Conservation (phyloP, 257 asterid species). For the Plantago major region DNA sequence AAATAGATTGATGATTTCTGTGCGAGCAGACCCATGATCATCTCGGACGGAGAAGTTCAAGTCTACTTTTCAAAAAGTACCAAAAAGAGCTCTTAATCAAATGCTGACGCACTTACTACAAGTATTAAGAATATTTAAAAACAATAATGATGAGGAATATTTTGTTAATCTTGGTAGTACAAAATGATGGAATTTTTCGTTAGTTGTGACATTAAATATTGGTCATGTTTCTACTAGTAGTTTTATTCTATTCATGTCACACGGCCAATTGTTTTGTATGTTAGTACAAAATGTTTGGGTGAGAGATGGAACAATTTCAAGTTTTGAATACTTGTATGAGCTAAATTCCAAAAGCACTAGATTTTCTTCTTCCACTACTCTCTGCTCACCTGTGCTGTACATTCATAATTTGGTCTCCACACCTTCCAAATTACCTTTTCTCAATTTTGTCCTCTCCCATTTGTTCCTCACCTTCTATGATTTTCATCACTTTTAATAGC, state of each 20-base stretch:
- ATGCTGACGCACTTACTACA: not conserved
- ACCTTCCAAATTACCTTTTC: not conserved
- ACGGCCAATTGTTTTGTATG: conserved; percentile 8
- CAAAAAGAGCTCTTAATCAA: not conserved
- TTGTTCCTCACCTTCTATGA: conserved; percentile 18
- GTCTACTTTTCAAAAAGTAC: no score
- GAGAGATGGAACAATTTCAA: conserved; percentile 36
- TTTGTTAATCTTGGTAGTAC: not conserved
- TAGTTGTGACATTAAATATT: conserved; percentile 5
- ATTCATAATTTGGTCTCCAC: conserved; percentile 16
- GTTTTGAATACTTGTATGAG: conserved; percentile 34
- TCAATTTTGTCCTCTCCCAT: conserved; percentile 19
- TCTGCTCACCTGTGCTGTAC: not conserved
- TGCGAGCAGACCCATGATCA: no score
- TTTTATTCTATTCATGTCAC: not conserved
- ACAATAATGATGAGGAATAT: not conserved
- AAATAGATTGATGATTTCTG: no score
- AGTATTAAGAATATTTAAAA: not conserved
- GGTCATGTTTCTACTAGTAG: not conserved
- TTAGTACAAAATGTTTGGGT: conserved; percentile 18
- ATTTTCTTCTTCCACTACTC: conserved; percentile 20
- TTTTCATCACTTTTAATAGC: no score
- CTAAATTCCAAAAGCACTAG: conserved; percentile 38
- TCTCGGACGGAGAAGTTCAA: no score
- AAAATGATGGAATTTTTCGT: conserved; percentile 12